phyloP scores from a whole-genome alignment of 2,329 filamentous ascomycete species.

The Aquanectria penicillioides region DNA sequence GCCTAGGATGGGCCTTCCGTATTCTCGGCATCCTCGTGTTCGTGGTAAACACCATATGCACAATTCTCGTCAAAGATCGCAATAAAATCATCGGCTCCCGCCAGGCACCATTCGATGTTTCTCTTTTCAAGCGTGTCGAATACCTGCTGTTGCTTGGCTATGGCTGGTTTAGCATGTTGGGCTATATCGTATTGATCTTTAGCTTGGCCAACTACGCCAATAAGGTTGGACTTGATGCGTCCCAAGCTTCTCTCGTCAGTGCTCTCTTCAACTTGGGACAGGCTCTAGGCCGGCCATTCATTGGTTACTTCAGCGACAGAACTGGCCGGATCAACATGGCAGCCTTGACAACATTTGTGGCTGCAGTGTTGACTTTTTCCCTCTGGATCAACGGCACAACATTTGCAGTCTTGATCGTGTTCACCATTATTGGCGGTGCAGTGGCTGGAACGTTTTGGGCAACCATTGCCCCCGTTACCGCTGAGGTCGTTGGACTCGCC shows the following conservation, averaged over 20 bases:
- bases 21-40: slow-evolving; percentile 72
- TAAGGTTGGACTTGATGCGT: slow-evolving; percentile 71
- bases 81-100: slow-evolving; percentile 76
- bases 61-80: slow-evolving; percentile 73
- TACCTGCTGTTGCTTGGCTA: slow-evolving; percentile 74
- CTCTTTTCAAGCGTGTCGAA: slow-evolving; percentile 68
- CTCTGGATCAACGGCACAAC: slow-evolving; percentile 76
- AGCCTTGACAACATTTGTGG: slow-evolving; percentile 69
- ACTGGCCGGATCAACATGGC: slow-evolving; percentile 81
- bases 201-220: slow-evolving; percentile 78
- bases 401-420: slow-evolving; percentile 76
- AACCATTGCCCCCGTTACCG: slow-evolving; percentile 74
- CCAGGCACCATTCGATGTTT: slow-evolving; percentile 72
- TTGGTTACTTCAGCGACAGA: slow-evolving; percentile 77
- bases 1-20: slow-evolving; percentile 74
- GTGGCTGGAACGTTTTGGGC: slow-evolving; percentile 79
- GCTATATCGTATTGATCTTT: slow-evolving; percentile 81
- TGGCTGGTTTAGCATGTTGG: slow-evolving; percentile 77
- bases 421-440: slow-evolving; percentile 74
- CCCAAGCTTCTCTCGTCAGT: slow-evolving; percentile 76
- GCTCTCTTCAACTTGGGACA: slow-evolving; percentile 77
- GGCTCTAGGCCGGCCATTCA: slow-evolving; percentile 74
- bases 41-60: slow-evolving; percentile 71
- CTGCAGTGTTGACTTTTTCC: slow-evolving; percentile 72
- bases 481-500: slow-evolving; percentile 78